Evolutionary conservation across 2,329 filamentous ascomycete species (phyloP), one percentile per base, ranked within the genome.

Genomic region (Parafenestella ontariensis): DNA sequence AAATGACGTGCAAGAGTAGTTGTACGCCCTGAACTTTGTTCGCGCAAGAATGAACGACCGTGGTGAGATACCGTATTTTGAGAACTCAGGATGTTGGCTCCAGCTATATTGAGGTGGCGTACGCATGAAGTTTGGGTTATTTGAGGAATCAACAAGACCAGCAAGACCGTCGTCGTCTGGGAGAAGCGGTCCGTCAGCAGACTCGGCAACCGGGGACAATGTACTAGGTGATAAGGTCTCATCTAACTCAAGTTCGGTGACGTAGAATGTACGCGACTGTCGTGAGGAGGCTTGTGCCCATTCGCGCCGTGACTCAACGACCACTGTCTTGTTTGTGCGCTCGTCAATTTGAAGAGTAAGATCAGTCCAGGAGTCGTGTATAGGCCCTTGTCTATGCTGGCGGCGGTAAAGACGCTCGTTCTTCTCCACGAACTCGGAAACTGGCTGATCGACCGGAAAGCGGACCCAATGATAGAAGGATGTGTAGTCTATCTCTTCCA

Each of bases 351-450:
- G 81, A 1, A 92, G 76, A 3, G 82, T 82, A 3, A 93, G 76
- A 52, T 86, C 84, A 0, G 85, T 88, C 89, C 89, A 93, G 2
- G 88, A 83, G 62, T 92, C 87, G 61, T 92, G 89, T 15, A 92
- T 86, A 0, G 88, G 84, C 0, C 89, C 89, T 69, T 92, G 89
- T 24, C 77, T 78, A 61, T 91, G 87, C 45, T 88, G 81, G 15
- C 89, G 83, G 7, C 89, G 81, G 83, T 87, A 91, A 40, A 88
- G 81, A 18, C 78, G 75, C 39, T 72, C 65, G 49, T 81, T 79
- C n/a, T 77, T 75, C 58, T 82, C 76, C n/a, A 80, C 60, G 7
- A 65, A 70, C 1, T 69, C 70, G 8, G 70, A 65, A 24, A 75
- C 72, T n/a, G 81, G 79, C 2, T 76, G 69, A 28, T 78, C 65